Evolutionary conservation across 2,329 filamentous ascomycete species (phyloP), one percentile per base, ranked within the genome.

Genomic region (Coniochaeta hoffmannii): DNA sequence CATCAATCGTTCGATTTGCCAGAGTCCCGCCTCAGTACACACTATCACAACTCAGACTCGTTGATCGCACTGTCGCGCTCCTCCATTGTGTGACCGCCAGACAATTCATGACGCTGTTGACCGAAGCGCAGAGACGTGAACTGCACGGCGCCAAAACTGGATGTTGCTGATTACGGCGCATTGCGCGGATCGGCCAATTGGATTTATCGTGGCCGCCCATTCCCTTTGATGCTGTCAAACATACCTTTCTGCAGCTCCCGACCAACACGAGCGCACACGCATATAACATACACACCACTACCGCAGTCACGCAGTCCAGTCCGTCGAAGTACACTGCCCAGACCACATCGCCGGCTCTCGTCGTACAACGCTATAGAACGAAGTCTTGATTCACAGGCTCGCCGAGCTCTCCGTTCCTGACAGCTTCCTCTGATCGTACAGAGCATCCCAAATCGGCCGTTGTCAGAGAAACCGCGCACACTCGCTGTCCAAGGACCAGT

Each of bases 141-240:
- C 10, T 41, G 10, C 17, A 41, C n/a, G 10, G 36, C 36, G 34
- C 34, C 34, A 36, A 41, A 4, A 9, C 17, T 14, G 9, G 17
- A 26, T 7, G 15, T 8, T 12, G 11, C 9, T 15, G 38, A 19
- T 46, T 17, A 46, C 22, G 22, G 19, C 41, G 41, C 41, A 46
- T 28, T n/a, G 41, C 41, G 12, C 19, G 14, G 41, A 28, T 19
- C 12, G 24, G 6, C 41, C 22, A 46, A 46, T 28, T 46, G 41
- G 5, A 28, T 46, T 46, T 4, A 46, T 17, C 41, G 22, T 44
- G 38, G 19, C 41, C 26, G 41, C 19, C 24, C 41, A 28, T 46
- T 46, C 17, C 49, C n/a, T 12, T 32, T 19, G 28, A 34, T 50
- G 49, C 49, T 50, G 49, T 50, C 49, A 34, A 34, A 50, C 49